A percentile compares a stretch with the other conserved stretches of the same genome.
Conservation (phyloP, 2,329 filamentous ascomycete species). For the Stemphylium lycopersici region DNA sequence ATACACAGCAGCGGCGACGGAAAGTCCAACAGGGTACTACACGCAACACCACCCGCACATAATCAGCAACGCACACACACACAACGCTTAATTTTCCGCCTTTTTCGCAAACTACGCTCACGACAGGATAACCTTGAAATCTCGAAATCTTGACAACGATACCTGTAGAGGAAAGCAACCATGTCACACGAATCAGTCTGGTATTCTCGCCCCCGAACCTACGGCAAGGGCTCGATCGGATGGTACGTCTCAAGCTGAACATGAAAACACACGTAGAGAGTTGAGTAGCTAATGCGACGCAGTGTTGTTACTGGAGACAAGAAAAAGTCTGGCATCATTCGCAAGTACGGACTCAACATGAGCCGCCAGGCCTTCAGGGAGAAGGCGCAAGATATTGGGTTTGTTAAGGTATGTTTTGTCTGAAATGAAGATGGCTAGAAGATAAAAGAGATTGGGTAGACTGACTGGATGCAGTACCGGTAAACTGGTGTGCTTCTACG, state of each 20-base stretch:
- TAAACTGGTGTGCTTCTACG: neutral
- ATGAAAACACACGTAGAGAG: too few species aligned
- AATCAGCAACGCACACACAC: neutral
- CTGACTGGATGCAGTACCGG: neutral
- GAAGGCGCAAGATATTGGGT: constrained; percentile 69
- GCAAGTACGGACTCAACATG: constrained; percentile 95
- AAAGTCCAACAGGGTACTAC: constrained; percentile 1
- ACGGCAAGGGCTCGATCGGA: constrained; percentile 90
- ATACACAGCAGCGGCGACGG: neutral
- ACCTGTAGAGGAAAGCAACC: too few species aligned
- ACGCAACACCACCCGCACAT: neutral
- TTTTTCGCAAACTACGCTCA: too few species aligned
- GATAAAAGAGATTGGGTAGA: neutral
- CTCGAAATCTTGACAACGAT: too few species aligned
- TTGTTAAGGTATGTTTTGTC: constrained; percentile 62
- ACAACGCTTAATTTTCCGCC: neutral
- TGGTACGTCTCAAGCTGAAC: constrained; percentile 65
- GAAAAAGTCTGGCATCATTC: constrained; percentile 83
- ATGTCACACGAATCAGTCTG: constrained; percentile 66
- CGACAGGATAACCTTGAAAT: too few species aligned
- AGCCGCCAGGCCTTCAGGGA: constrained; percentile 72
- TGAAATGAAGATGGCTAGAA: neutral
- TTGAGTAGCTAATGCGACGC: neutral
- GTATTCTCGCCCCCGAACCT: constrained; percentile 95
- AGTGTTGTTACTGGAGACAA: constrained; percentile 38